Conservation (phyloP, 2,329 filamentous ascomycete genomes). For the Emericellopsis cladophorae region DNA sequence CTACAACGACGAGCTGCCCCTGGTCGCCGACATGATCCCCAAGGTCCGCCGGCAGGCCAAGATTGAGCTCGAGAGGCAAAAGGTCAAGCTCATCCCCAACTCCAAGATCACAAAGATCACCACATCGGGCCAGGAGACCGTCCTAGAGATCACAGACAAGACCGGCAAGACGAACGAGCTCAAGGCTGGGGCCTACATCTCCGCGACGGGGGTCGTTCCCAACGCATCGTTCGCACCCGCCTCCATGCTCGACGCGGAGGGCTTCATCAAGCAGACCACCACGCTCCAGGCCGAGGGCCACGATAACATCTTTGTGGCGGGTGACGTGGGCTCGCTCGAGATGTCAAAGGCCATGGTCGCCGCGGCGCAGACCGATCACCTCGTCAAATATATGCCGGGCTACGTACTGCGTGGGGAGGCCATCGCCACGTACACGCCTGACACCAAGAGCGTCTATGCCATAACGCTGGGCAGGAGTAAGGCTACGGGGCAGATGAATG, state of each 20-base stretch:
- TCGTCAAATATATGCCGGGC: slow-evolving; percentile 19
- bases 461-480: slow-evolving; percentile 26
- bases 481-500: slow-evolving; percentile 23
- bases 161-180: slow-evolving; percentile 22
- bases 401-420: slow-evolving; percentile 15
- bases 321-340: slow-evolving; percentile 30
- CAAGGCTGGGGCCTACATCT: slow-evolving; percentile 30
- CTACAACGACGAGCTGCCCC: slow-evolving; percentile 23
- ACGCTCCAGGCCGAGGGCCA: slow-evolving; percentile 21
- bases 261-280: slow-evolving; percentile 22
- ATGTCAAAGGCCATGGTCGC: slow-evolving; percentile 14
- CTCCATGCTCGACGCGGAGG: slow-evolving; percentile 18
- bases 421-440: slow-evolving; percentile 15
- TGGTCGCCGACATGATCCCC: slow-evolving; percentile 16
- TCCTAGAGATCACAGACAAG: slow-evolving; percentile 18
- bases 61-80: slow-evolving; percentile 27
- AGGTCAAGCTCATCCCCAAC: slow-evolving; percentile 26
- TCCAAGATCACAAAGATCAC: slow-evolving; percentile 20
- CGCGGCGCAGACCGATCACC: slow-evolving; percentile 18
- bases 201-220: slow-evolving; percentile 28
- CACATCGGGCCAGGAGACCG: slow-evolving; percentile 10
- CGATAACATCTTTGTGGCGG: slow-evolving; percentile 28
- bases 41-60: slow-evolving; percentile 24
- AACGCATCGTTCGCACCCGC: slow-evolving; percentile 31
- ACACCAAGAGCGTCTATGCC: slow-evolving; percentile 16